phyloP scores from a whole-genome alignment of 2,329 filamentous ascomycete genomes.

The Penicillium sp. region DNA sequence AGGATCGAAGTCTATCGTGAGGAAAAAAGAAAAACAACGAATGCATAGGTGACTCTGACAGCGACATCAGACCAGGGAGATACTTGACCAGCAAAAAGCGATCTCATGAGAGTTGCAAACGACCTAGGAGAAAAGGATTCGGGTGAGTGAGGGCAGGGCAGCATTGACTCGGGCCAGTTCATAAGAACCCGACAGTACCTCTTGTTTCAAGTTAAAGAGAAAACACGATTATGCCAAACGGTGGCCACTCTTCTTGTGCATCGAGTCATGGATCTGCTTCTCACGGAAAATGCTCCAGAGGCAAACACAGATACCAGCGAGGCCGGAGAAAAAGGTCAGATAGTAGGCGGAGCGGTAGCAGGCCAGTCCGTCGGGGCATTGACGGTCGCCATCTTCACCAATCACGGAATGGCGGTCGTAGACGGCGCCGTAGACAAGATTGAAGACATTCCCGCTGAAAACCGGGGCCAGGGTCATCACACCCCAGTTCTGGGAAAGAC shows the following conservation, averaged over 20 bases:
- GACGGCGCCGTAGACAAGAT: conserved; percentile 78
- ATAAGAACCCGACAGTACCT: not conserved
- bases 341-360: conserved; percentile 81
- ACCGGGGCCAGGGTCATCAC: conserved; percentile 88
- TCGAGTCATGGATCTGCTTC: conserved; percentile 25
- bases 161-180: not conserved
- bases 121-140: not conserved
- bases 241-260: conserved; percentile 29
- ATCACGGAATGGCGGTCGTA: conserved; percentile 76
- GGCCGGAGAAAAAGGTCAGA: conserved; percentile 68
- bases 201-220: not conserved
- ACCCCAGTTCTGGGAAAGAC: conserved; percentile 92
- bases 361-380: conserved; percentile 69
- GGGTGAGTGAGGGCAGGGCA: not conserved
- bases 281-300: conserved; percentile 52
- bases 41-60: conserved; percentile 5
- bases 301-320: conserved; percentile 63
- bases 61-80: not conserved
- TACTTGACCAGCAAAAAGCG: not conserved
- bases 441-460: conserved; percentile 84
- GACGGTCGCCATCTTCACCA: conserved; percentile 62
- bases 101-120: not conserved
- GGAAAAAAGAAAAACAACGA: conserved; percentile 1
- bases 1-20: conserved; percentile 15
- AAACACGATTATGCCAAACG: conserved; percentile 27